Base-by-base conservation (phyloP, 768 basidiomycete genomes). In the Exsudoporus frostii region DNA sequence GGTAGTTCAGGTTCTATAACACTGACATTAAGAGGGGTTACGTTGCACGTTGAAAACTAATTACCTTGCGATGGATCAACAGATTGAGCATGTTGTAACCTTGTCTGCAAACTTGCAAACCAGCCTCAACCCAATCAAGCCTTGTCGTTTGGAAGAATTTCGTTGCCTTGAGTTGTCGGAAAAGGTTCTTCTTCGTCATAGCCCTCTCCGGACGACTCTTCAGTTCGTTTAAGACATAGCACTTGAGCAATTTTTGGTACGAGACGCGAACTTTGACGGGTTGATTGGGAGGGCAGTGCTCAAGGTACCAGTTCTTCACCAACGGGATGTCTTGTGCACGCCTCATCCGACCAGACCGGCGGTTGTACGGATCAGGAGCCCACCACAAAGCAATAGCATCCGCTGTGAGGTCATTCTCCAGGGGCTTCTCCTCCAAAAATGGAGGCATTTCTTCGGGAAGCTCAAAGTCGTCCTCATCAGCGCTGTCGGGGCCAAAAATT, bases 71-170 rank as follows among this genome's bases (percentile, higher is more conserved):
- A 74, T 99, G 97, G 61, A 99, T 99, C 56, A 99, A 79, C 29
- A 99, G 76, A 72, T 99, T 99, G 58, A 99, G 77, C 97, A 99
- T 99, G 75, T 98, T 99, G 76, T 97, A 99, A 37, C 97, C 97
- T 69, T 99, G 97, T 59, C 97, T 79, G 76, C 96, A 98, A 48
- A 99, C 96, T 72, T 99, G 97, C 55, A 99, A 74, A 60, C 97
- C 97, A 3, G 96, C 97, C 71, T 99, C 97, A 34, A 99, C 96
- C 97, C 97, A 99, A 71, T 99, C 97, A 60, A 99, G 74, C 59
- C 82, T 92, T 5, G 97, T 99, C 14, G 91, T 92, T 77, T 98
- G 97, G 86, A 99, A 99, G 75, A 99, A 99, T 73, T 98, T 98
- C 53, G 97, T 99, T n/a, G 91, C 88, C 73, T 98, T 98, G 52